Evolutionary conservation across 2,329 filamentous ascomycete species (phyloP).

Genomic region (Rachicladosporium sp.): DNA sequence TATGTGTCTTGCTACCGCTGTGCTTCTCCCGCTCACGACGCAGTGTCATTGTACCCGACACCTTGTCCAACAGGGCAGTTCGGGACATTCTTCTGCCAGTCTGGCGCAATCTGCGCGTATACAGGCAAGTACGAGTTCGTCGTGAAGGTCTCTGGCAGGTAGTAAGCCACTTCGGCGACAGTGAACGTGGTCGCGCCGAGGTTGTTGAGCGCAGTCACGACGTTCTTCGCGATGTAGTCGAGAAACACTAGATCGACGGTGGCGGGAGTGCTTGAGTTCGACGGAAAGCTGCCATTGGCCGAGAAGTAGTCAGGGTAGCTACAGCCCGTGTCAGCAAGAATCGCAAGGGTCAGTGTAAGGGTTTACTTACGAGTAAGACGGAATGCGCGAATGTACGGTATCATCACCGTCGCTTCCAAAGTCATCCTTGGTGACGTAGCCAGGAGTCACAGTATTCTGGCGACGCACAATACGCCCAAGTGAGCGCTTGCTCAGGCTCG

Average conservation of each 20-base stretch:
- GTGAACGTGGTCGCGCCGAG: constrained; percentile 22
- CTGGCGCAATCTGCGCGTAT: constrained; percentile 25
- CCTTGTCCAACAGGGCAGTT: constrained; percentile 27
- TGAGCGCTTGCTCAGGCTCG: constrained; percentile 17
- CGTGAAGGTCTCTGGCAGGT: constrained; percentile 29
- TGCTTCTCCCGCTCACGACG: background rate
- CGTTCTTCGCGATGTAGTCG: constrained; percentile 34
- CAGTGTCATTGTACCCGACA: constrained; percentile 9
- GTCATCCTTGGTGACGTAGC: constrained; percentile 45
- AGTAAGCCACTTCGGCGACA: constrained; percentile 22
- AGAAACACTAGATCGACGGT: constrained; percentile 43
- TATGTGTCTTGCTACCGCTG: no score
- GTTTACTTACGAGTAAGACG: constrained; percentile 24
- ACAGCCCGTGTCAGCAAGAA: no score
- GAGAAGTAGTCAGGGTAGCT: constrained; percentile 37
- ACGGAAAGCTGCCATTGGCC: constrained; percentile 37
- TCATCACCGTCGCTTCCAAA: constrained; percentile 47
- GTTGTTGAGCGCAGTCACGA: constrained; percentile 25
- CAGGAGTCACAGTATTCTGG: constrained; percentile 33
- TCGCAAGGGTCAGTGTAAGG: no score
- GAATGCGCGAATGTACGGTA: constrained; percentile 38
- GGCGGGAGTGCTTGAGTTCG: constrained; percentile 29
- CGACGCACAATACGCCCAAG: constrained; percentile 38
- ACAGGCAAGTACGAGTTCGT: constrained; percentile 30
- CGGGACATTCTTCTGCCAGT: constrained; percentile 28